Conservation (phyloP, 1,284 basidiomycete species). For the Apiotrichum akiyoshidainum region DNA sequence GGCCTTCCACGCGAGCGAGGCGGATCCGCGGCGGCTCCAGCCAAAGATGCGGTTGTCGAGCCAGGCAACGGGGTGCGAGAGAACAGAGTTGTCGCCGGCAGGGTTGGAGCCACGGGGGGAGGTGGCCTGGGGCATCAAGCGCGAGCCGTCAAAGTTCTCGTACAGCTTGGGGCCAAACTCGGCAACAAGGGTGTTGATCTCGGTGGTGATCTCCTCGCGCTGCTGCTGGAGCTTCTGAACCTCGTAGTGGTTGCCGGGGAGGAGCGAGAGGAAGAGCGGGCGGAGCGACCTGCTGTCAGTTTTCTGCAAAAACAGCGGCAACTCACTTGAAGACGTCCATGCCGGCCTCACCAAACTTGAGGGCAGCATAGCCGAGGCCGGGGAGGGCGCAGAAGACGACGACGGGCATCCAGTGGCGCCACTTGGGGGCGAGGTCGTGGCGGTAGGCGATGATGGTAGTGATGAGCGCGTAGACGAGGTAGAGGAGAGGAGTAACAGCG, state of each 20-base stretch:
- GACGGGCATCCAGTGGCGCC: slow-evolving; percentile 75
- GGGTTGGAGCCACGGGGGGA: slow-evolving; percentile 58
- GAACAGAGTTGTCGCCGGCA: slow-evolving; percentile 40
- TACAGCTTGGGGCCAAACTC: slow-evolving; percentile 81
- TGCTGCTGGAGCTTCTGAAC: slow-evolving; percentile 76
- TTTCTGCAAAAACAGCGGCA: neutral
- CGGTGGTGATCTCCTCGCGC: slow-evolving; percentile 75
- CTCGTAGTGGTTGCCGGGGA: slow-evolving; percentile 85
- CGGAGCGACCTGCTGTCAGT: slow-evolving; percentile 69
- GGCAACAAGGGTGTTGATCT: slow-evolving; percentile 84
- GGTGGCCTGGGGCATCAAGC: slow-evolving; percentile 77
- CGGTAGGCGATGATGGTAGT: slow-evolving; percentile 74
- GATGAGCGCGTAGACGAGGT: slow-evolving; percentile 75
- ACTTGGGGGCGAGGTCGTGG: slow-evolving; percentile 59
- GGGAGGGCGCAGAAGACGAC: slow-evolving; percentile 74
- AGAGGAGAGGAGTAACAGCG: slow-evolving; percentile 83
- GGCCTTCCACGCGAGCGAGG: slow-evolving; percentile 43
- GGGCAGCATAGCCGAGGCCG: slow-evolving; percentile 85
- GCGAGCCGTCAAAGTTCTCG: slow-evolving; percentile 82
- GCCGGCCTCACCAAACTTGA: slow-evolving; percentile 98
- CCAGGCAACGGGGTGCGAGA: slow-evolving; percentile 51
- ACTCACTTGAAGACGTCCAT: slow-evolving; percentile 93
- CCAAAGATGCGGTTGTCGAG: slow-evolving; percentile 52
- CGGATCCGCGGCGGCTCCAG: slow-evolving; percentile 44
- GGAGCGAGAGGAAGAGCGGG: slow-evolving; percentile 82